Base-by-base conservation (phyloP, 148 eudicot species). In the Rhododendron mucronatum region DNA sequence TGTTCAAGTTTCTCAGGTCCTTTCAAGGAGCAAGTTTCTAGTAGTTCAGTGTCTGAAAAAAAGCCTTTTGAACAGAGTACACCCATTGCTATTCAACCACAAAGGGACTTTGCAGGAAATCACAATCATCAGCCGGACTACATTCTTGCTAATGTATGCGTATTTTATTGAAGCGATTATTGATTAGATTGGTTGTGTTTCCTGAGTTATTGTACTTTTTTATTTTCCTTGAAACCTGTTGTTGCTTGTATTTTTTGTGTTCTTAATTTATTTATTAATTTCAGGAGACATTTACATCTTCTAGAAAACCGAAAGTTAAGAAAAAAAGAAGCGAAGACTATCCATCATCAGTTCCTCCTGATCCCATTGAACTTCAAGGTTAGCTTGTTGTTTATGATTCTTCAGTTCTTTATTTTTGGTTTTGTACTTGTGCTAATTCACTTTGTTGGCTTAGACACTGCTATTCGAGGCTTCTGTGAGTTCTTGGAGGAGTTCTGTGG, bases 1-100 rank as follows among this genome's bases (percentile, higher is more conserved):
- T 86, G 82, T 91, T 88, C 93, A 97, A 93, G 95, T 91, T 93
- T 91, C 91, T 90, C 98, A 95, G 98, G 98, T 94, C 91, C 87
- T 88, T 75, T 85, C 82, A 93, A 91, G 91, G 94, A 93, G 92
- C 88, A 87, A 82, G 81, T 87, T 71, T 87, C 78, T 83, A 84
- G 84, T 85, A 65, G 35, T 86, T 82, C 88, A 67, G 85, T 83
- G 73, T 84, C 91, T 87, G 95, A 92, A 79, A 83, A 80, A 80
- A 88, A 84, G 82, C 81, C 78, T n/a, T 33, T 82, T 88, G 90
- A 89, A 88, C 91, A 89, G 69, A 88, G 61, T 83, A 88, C 88
- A 37, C 84, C 89, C 63, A 67, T 75, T 82, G 63, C 85, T 82
- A 80, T 84, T 85, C 92, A 87, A 86, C 86, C 78, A 67, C 91